Conservation (phyloP, 768 basidiomycete genomes). For the Leccinum boreale region DNA sequence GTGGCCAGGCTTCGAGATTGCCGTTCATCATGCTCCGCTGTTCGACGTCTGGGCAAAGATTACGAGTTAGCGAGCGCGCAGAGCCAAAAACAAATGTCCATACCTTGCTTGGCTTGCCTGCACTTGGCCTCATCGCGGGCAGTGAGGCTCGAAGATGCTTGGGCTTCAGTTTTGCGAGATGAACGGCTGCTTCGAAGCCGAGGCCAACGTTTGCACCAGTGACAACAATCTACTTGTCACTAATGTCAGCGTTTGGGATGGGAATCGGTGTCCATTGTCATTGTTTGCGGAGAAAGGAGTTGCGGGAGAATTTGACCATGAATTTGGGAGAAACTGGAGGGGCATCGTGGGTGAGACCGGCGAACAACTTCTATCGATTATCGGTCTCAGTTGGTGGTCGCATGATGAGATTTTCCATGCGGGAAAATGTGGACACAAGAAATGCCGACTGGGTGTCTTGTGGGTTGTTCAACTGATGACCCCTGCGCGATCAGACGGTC, state of each 20-base stretch:
- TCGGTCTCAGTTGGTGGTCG: background rate
- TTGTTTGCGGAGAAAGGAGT: conserved; percentile 25
- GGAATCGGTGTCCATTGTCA: conserved; percentile 30
- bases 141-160: conserved; percentile 25
- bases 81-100: background rate
- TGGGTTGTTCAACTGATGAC: background rate
- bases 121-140: conserved; percentile 22
- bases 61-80: background rate
- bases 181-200: conserved; percentile 29
- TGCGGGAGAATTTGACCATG: conserved; percentile 25
- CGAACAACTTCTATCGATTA: background rate
- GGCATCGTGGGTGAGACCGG: background rate
- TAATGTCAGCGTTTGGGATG: conserved; percentile 15
- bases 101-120: conserved; percentile 19
- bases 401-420: background rate
- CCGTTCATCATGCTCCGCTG: conserved; percentile 3
- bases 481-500: background rate
- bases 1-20: conserved; percentile 28
- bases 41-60: conserved; percentile 16
- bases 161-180: conserved; percentile 24
- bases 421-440: background rate
- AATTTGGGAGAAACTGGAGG: background rate
- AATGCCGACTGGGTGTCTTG: background rate
- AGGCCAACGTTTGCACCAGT: conserved; percentile 29
- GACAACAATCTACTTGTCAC: conserved; percentile 24